A percentile compares a stretch with the other conserved stretches of the same genome.
Evolutionary conservation across 2,329 filamentous ascomycete genomes (phyloP).

Genomic region (Fusarium denticulatum): DNA sequence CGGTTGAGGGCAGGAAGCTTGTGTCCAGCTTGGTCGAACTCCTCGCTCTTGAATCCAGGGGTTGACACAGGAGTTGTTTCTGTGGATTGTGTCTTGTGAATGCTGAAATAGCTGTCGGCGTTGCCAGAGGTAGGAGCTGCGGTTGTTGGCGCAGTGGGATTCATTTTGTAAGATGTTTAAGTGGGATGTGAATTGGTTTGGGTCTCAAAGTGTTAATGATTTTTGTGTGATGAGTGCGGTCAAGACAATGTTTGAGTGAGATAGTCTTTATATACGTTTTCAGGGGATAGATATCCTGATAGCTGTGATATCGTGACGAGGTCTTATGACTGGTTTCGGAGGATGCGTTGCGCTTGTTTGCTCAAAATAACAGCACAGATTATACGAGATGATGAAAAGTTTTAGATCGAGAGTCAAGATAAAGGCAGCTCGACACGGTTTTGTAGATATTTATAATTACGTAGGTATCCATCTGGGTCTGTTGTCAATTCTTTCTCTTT

Average conservation of each 20-base stretch:
- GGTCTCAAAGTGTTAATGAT: background rate
- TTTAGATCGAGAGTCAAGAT: background rate
- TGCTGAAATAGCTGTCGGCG: conserved; percentile 29
- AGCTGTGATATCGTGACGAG: background rate
- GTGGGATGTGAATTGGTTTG: background rate
- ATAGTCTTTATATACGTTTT: background rate
- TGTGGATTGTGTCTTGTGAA: conserved; percentile 36
- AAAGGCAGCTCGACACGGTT: background rate
- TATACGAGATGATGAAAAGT: background rate
- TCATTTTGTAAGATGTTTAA: conserved; percentile 11
- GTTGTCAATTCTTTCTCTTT: conserved; percentile 20
- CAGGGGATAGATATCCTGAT: background rate
- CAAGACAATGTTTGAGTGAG: background rate
- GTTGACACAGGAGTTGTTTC: conserved; percentile 37
- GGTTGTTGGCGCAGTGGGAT: conserved; percentile 20
- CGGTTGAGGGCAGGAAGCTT: conserved; percentile 50
- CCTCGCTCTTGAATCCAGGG: conserved; percentile 30
- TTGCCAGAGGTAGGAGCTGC: conserved; percentile 27
- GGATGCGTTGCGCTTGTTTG: background rate
- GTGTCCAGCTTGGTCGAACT: conserved; percentile 16
- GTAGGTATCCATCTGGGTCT: conserved; percentile 2
- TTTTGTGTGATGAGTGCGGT: background rate
- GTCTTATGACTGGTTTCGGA: background rate
- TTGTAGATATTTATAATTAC: conserved; percentile 30
- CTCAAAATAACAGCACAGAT: conserved; percentile 1